phyloP scores from a whole-genome alignment of 371 early-diverging fungal genomes.

The Mucor saturninus region DNA sequence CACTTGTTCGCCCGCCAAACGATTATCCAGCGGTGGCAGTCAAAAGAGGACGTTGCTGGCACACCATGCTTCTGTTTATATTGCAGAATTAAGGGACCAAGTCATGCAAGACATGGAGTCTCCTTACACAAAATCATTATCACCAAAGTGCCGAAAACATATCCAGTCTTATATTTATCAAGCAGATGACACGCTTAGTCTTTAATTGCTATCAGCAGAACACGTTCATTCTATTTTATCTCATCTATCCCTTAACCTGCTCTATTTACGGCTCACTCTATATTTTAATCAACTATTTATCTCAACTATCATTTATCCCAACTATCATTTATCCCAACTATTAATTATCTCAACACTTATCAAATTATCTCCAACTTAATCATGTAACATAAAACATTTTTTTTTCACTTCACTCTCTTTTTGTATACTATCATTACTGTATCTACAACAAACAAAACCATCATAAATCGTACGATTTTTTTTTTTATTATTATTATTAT shows the following conservation, averaged over 20 bases:
- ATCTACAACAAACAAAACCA: too few relatives aligned
- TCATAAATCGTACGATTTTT: constrained; percentile 2
- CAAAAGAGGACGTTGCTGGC: constrained; percentile 11
- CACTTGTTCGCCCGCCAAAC: background rate
- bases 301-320: too few relatives aligned
- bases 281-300: background rate
- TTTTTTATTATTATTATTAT: background rate
- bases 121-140: constrained; percentile 17
- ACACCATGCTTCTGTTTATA: constrained; percentile 19
- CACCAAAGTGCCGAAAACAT: constrained; percentile 23
- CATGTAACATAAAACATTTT: too few relatives aligned
- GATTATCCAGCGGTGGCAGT: background rate
- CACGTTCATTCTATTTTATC: background rate
- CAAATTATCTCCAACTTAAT: too few relatives aligned
- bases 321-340: too few relatives aligned
- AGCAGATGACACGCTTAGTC: constrained; percentile 34
- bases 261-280: background rate
- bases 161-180: constrained; percentile 31
- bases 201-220: constrained; percentile 12
- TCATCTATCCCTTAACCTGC: background rate
- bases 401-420: too few relatives aligned
- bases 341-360: too few relatives aligned
- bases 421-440: too few relatives aligned
- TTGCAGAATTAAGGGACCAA: constrained; percentile 32
- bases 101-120: constrained; percentile 26